Evolutionary conservation across 169 alveolate genomes (phyloP).

Genomic region (Perkinsus olseni): DNA sequence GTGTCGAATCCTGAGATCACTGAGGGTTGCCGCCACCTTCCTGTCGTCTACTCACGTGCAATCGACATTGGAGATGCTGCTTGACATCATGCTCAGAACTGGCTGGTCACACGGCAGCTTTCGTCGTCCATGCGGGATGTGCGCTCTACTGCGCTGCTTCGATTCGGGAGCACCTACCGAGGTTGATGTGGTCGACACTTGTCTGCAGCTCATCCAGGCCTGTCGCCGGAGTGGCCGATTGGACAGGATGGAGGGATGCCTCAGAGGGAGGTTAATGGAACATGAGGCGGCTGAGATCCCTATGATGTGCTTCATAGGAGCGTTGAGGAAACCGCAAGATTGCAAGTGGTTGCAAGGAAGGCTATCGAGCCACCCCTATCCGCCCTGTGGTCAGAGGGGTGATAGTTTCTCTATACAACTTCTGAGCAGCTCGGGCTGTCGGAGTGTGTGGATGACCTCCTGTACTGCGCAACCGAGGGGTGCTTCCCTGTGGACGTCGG

Average conservation of each 20-base stretch:
- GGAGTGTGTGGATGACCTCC: neutral
- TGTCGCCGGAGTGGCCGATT: neutral
- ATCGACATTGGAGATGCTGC: neutral
- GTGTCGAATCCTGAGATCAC: neutral
- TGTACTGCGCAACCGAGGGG: neutral
- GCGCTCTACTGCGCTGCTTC: neutral
- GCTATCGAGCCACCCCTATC: neutral
- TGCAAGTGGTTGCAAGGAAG: neutral
- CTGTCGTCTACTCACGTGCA: neutral
- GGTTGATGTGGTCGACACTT: neutral
- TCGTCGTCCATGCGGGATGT: neutral
- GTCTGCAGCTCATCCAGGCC: neutral
- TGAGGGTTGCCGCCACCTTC: neutral
- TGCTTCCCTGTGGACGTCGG: neutral
- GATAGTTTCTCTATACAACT: neutral
- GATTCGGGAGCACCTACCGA: neutral
- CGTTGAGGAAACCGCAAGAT: neutral
- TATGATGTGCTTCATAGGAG: neutral
- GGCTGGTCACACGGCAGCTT: neutral
- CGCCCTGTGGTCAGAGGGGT: neutral
- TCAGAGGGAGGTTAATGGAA: neutral
- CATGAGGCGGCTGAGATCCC: neutral
- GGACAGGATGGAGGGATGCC: neutral
- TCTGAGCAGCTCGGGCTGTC: neutral
- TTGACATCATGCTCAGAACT: neutral